Base-by-base conservation (phyloP, 495 filamentous ascomycete genomes). In the Penicillium taxi region DNA sequence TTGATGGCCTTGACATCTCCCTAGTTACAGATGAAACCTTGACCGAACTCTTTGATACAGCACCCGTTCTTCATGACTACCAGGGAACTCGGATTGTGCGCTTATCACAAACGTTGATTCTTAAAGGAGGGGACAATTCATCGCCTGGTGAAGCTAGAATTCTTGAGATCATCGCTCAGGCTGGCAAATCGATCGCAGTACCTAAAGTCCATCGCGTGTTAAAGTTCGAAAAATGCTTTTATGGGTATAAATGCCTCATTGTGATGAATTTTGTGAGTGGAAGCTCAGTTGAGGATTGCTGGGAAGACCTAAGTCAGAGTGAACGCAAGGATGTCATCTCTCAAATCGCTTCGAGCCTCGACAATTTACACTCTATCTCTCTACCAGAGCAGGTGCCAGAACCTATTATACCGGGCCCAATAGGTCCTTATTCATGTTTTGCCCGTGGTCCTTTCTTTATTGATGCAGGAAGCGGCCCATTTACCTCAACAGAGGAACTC, bases 401-500 rank as follows among this genome's bases (percentile, higher is more conserved):
- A n/a, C n/a, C n/a, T n/a, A n/a, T n/a, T n/a, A n/a, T n/a, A 25
- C 54, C 52, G n/a, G 52, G 54, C 25, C 56, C 53, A 0, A 36
- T 56, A 36, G 47, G 51, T 32, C 48, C 42, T 19, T 48, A 48
- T 8, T 41, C 35, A 26, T 56, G 41, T 41, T n/a, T n/a, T n/a
- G n/a, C n/a, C n/a, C 32, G 48, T 4, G 55, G 51, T 29, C 37
- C 18, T 1, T 47, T 56, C 42, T 59, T 63, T 37, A 59, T 48
- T 13, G 34, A 53, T 32, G 51, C 48, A 39, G 45, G 55, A 22
- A 45, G 55, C 15, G 54, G 56, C 3, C 56, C 55, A n/a, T 63
- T 60, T 35, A 36, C 18, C 31, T 39, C 39, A n/a, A 16, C 26
- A 25, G 19, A 44, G 22, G 44, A 55, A 39, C 6, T 62, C 9